Evolutionary conservation across 176 grass and related monocot species (phyloP), one percentile per base, ranked within the genome.

Genomic region (Avena sativa): DNA sequence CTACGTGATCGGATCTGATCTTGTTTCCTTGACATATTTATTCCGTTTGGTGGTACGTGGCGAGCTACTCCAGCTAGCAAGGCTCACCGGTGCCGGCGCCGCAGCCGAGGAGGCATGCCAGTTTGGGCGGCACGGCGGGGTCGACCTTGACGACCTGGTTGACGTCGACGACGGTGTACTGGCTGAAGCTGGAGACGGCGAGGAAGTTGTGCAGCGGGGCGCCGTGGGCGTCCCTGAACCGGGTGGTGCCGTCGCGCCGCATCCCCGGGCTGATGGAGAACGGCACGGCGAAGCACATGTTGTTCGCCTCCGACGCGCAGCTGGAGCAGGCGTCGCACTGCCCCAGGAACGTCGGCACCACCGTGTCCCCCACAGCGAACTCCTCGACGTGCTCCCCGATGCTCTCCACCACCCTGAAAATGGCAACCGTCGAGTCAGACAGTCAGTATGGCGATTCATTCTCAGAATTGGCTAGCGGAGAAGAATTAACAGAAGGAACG

Each of bases 91-190:
- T 93, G 87, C 88, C 79, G 56, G 75, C 32, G 56, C 95, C 81
- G 79, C 95, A 95, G 79, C 93, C 85, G 65, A 95, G 93, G 71
- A 95, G 55, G 86, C 91, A 95, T 68, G 89, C 89, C 52, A 92
- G 84, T 8, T 87, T 91, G 48, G 91, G 89, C n/a, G 93, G 84
- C 82, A 95, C 66, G 48, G 76, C 12, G 9, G 88, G 66, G 66
- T 88, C 63, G 55, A 95, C 48, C 93, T 85, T 93, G 74, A 85
- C 82, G 79, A 98, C 70, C 69, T 87, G 82, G 43, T 71, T 85
- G 8, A 85, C 49, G 87, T 98, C 95, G 12, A 95, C 89, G 73
- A 98, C 95, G 32, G 91, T 93, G 91, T 98, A 93, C 85, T 98
- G 74, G 81, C 78, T 83, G 88, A 93, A 98, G 92, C 93, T 98